Percentiles rank a stretch among this genome's conserved stretches.
These are phyloP conservation scores for Marchantia paleacea DNA, from an alignment of 225 moss, liverwort and hornwort genomes.

Conservation along the genomic window DNA sequence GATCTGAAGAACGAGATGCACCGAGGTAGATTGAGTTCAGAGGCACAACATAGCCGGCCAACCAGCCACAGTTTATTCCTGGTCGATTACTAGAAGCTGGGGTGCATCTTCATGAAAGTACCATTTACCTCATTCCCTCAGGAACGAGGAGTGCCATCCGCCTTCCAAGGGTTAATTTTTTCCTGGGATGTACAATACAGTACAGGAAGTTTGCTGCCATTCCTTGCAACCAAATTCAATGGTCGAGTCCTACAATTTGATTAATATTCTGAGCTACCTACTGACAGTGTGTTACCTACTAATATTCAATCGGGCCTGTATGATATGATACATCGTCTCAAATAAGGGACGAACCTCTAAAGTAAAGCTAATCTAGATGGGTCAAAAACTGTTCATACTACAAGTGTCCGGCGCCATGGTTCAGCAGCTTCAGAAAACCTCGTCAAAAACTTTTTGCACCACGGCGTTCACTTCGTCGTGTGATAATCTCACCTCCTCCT, in stretches of 20 bases:
- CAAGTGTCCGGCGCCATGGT: background rate
- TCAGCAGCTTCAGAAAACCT: slow-evolving; percentile 20
- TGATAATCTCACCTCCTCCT: slow-evolving; percentile 35
- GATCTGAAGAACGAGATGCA: no score
- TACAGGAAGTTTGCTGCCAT: background rate
- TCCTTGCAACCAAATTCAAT: background rate
- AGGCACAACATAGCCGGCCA: slow-evolving; percentile 4
- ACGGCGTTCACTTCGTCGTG: background rate
- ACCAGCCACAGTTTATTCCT: slow-evolving; percentile 21
- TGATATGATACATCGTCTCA: slow-evolving; percentile 10
- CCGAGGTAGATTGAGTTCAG: background rate
- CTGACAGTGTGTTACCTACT: background rate
- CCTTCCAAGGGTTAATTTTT: background rate
- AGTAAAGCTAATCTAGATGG: background rate
- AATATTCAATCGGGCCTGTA: background rate
- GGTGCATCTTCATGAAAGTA: slow-evolving; percentile 15
- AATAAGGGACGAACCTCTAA: no score
- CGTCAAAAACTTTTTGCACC: slow-evolving; percentile 25
- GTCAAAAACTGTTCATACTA: slow-evolving; percentile 11
- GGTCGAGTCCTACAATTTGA: background rate
- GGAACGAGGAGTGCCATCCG: background rate
- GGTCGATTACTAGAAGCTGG: slow-evolving; percentile 10
- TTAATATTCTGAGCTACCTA: background rate
- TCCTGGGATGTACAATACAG: slow-evolving; percentile 6
- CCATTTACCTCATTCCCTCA: background rate